A percentile compares a stretch with the other conserved stretches of the same genome.
Evolutionary conservation across 2,329 filamentous ascomycete species (phyloP).

Genomic region (Monosporascus sp.): DNA sequence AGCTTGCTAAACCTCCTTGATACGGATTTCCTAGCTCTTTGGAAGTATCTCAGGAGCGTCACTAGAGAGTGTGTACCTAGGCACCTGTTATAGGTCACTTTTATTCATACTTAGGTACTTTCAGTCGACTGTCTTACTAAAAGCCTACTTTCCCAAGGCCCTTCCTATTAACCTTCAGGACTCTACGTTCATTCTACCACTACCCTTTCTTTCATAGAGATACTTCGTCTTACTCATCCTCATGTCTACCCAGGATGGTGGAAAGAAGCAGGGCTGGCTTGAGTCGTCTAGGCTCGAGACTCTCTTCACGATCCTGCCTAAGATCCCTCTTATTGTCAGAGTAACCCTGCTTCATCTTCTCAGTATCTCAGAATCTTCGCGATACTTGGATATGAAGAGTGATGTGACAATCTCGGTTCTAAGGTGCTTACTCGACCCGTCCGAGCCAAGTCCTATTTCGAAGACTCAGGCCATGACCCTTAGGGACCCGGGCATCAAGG

Average conservation of each 20-base stretch:
- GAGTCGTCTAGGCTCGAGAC: constrained; percentile 16
- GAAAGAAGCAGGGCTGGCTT: constrained; percentile 3
- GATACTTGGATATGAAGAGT: constrained; percentile 74
- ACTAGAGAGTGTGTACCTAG: too few relatives aligned
- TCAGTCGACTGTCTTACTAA: too few relatives aligned
- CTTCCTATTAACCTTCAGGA: neutral
- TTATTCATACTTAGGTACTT: too few relatives aligned
- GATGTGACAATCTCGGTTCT: constrained; percentile 67
- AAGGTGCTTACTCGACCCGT: constrained; percentile 54
- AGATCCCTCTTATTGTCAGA: constrained; percentile 57
- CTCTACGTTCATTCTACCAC: neutral
- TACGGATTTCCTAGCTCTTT: too few relatives aligned
- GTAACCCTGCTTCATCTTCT: constrained; percentile 60
- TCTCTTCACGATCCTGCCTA: constrained; percentile 37
- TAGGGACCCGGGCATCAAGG: constrained; percentile 51
- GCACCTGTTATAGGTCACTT: too few relatives aligned
- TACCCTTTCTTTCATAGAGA: neutral
- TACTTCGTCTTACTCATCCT: neutral
- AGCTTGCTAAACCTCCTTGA: too few relatives aligned
- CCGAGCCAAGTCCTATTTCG: constrained; percentile 45
- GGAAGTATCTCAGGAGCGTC: too few relatives aligned
- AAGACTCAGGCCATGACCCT: constrained; percentile 49
- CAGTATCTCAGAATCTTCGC: constrained; percentile 61
- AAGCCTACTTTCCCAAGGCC: too few relatives aligned
- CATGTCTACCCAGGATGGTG: constrained; percentile 8